Percentiles rank a stretch among this genome's conserved stretches.
Conservation (phyloP, 202 grass and related monocot species). For the Saccharum hybrid region DNA sequence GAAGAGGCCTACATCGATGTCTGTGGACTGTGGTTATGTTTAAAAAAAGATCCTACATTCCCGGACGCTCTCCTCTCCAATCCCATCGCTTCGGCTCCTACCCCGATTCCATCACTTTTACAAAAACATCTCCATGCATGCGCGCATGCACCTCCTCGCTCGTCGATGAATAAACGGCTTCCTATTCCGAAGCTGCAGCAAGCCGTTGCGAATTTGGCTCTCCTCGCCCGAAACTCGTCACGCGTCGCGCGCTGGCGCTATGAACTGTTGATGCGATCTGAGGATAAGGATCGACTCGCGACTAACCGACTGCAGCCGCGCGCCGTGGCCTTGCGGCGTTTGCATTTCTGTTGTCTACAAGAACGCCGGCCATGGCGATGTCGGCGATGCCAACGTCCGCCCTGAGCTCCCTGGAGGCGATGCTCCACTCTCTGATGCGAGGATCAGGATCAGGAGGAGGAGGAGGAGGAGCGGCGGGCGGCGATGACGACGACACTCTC, state of each 20-base stretch:
- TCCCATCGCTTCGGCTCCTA: not conserved
- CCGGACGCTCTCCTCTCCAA: not conserved
- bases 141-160: not conserved
- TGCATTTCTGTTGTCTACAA: not conserved
- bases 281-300: not conserved
- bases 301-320: no score
- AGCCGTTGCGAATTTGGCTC: slow-evolving; percentile 17
- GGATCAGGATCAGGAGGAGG: not conserved
- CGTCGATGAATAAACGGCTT: slow-evolving; percentile 17
- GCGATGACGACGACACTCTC: not conserved
- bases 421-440: slow-evolving; percentile 45
- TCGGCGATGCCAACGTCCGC: slow-evolving; percentile 17
- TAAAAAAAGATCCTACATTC: slow-evolving; percentile 20
- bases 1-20: no score
- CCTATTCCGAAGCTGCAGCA: slow-evolving; percentile 1
- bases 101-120: no score
- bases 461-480: not conserved
- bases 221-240: not conserved
- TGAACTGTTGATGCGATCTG: not conserved
- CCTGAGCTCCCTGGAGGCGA: slow-evolving; percentile 44
- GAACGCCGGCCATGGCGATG: slow-evolving; percentile 41
- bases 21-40: no score
- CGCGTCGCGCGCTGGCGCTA: not conserved
- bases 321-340: not conserved
- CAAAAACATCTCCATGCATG: not conserved